Evolutionary conservation across 805 yeast species (phyloP), one percentile per base, ranked within the genome.

Genomic region (Candida fluviatilis): DNA sequence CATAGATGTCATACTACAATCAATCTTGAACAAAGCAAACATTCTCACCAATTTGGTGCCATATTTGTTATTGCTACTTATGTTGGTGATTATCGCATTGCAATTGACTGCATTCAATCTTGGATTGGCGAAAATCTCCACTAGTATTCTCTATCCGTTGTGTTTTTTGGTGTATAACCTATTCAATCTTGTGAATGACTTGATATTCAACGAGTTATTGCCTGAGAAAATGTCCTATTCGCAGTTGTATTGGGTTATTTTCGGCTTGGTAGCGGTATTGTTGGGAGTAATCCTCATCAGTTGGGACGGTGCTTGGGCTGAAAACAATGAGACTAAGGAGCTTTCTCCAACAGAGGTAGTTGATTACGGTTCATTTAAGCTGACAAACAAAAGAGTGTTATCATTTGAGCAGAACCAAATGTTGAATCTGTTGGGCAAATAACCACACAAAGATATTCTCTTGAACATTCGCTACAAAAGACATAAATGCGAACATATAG

Each of bases 121-220:
- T 50, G 95, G 95, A 0, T 68, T 88, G 39, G 71, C 78, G 35
- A 72, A 72, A 41, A 73, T 82, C 30, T 80, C 88, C 37, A 85
- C 96, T 0, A 78, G 91, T 2, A 73, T 87, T 13, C 66, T 89
- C 23, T 89, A 88, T 54, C 96, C 96, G 1, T 64, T 89, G 45
- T 84, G 89, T 24, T 89, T 89, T 57, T 82, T 93, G 59, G 77
- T 86, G 32, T 88, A 84, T 66, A 89, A 86, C 63, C 62, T 85
- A 35, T 68, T 75, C 41, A 82, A 84, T 47, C 54, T 69, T 42
- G 49, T 67, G 39, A 69, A 69, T 40, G 74, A 66, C 39, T 43
- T 69, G 32, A 74, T 81, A 25, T 64, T 78, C 44, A 86, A 86
- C 58, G 81, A 84, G 13, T 58, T 84, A 30, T 66, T 84, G 5